Conservation (phyloP, 2,329 filamentous ascomycete genomes). For the Ilyonectria destructans region DNA sequence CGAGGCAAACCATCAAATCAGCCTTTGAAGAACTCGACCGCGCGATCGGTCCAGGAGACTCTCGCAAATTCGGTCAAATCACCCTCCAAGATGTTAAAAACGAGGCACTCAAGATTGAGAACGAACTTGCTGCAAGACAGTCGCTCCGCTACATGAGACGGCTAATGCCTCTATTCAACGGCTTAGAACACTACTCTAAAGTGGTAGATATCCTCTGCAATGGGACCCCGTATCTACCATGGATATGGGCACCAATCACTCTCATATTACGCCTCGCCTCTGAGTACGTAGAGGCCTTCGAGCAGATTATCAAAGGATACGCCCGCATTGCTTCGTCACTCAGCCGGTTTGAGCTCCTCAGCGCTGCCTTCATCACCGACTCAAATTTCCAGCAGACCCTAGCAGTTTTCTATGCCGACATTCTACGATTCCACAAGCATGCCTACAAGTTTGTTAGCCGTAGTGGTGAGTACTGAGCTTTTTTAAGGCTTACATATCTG, state of each 20-base stretch:
- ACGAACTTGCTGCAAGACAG: conserved; percentile 55
- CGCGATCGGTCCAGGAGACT: conserved; percentile 28
- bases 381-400: conserved; percentile 59
- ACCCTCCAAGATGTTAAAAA: conserved; percentile 28
- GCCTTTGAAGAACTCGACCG: conserved; percentile 35
- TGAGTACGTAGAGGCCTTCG: conserved; percentile 59
- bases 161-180: conserved; percentile 59
- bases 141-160: conserved; percentile 62
- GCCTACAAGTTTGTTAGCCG: conserved; percentile 63
- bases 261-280: conserved; percentile 52
- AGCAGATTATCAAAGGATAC: conserved; percentile 60
- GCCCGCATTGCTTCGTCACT: conserved; percentile 57
- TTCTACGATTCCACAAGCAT: conserved; percentile 63
- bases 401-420: conserved; percentile 64
- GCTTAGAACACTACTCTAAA: conserved; percentile 60
- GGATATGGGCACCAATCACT: conserved; percentile 64
- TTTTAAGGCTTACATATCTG: conserved; percentile 12
- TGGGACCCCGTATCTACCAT: conserved; percentile 62
- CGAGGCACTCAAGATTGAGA: conserved; percentile 58
- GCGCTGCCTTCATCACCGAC: conserved; percentile 49
- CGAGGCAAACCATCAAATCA: conserved; percentile 13
- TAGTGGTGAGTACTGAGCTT: conserved; percentile 43
- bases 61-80: conserved; percentile 6
- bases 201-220: conserved; percentile 62
- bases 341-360: conserved; percentile 56